Evolutionary conservation across 768 basidiomycete genomes (phyloP).

Genomic region (Suillus brevipes): DNA sequence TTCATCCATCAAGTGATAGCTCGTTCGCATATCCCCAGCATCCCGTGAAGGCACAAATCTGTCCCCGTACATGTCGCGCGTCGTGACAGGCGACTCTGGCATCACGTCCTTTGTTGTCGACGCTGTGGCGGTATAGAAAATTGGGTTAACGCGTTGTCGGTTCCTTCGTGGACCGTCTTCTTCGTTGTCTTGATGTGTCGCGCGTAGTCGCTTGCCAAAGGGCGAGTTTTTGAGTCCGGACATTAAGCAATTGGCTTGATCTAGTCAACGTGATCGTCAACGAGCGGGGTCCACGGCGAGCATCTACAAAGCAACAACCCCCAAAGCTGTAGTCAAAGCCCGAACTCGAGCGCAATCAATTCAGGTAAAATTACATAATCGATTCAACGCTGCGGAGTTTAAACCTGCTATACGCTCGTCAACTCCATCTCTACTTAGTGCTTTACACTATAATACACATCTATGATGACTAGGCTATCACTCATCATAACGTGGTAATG

Average conservation of each 20-base stretch:
- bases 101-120: conserved; percentile 53
- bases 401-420: background rate
- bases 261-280: background rate
- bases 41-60: conserved; percentile 69
- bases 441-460: no score
- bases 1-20: conserved; percentile 60
- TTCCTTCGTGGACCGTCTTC: conserved; percentile 58
- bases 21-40: conserved; percentile 58
- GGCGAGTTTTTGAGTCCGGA: conserved; percentile 82
- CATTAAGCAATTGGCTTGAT: conserved; percentile 39
- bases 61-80: conserved; percentile 46
- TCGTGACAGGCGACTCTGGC: conserved; percentile 41
- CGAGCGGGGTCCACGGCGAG: background rate
- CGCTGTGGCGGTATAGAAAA: conserved; percentile 46
- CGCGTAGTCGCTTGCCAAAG: conserved; percentile 80
- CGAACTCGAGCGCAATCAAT: background rate
- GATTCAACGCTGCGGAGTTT: background rate
- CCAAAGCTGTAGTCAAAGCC: background rate
- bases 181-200: conserved; percentile 56
- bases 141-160: conserved; percentile 51
- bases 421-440: no score
- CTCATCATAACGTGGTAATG: no score
- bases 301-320: background rate
- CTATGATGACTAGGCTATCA: no score
- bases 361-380: background rate